Base-by-base conservation (phyloP, 768 basidiomycete species). In the Strobilomyces echinocephalus region DNA sequence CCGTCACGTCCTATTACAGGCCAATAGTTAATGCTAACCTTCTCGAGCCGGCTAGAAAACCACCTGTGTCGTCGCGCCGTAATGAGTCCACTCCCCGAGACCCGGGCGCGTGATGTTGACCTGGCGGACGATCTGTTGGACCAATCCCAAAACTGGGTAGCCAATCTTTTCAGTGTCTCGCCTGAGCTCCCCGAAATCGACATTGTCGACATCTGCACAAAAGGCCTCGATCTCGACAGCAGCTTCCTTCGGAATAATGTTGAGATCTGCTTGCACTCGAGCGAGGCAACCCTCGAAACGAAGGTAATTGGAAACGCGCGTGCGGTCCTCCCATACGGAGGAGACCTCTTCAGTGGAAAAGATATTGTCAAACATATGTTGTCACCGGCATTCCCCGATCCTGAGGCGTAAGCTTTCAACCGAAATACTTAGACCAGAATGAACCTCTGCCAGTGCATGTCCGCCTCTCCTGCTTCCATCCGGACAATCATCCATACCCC, bases 1-100 rank as follows among this genome's bases (percentile, higher is more conserved):
- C 77, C n/a, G 74, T 76, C 4, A 79, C 74, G 55, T 79, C 77
- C 77, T 77, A 42, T 40, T 49, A 35, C 39, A n/a, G 35, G 48
- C 16, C 10, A 14, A 20, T 6, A 9, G 38, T 50, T 41, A 41
- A 30, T 10, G 10, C 28, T 3, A 20, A 9, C 26, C 38, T 31
- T 33, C 14, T 14, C 14, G 20, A 14, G n/a, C 26, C 12, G 14
- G 18, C n/a, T 5, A 28, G 11, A 54, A 20, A 24, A 24, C 48
- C 42, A 75, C 77, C 70, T 79, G 77, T 16, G 77, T 79, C 4
- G 77, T 78, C 5, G 76, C 74, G 30, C 77, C 77, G 63, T 75
- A 78, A 58, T 78, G 77, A 16, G 66, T 67, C 74, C 77, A 77
- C 60, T 77, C 77, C 33, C 77, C 77, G 8, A 75, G 56, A 21